phyloP scores from a whole-genome alignment of 306 rosid species.

The Urtica urens region DNA sequence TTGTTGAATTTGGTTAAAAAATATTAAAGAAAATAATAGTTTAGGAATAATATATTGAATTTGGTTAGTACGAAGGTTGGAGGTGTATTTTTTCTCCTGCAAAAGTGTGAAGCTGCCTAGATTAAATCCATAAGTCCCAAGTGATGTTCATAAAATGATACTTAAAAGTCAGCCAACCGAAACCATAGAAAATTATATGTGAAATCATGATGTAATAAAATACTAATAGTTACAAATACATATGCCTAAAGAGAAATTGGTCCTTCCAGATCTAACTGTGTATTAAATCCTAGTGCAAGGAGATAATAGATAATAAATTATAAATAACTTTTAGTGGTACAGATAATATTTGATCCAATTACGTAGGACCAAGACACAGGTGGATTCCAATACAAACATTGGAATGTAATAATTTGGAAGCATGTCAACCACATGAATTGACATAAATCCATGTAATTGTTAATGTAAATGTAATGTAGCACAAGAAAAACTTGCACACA shows the following conservation, averaged over 20 bases:
- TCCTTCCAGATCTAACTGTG: not conserved
- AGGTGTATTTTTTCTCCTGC: too few species aligned
- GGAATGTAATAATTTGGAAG: not conserved
- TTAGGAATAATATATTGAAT: too few species aligned
- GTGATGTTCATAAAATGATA: too few species aligned
- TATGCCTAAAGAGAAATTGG: not conserved
- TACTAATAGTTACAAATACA: not conserved
- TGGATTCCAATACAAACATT: constrained; percentile 5
- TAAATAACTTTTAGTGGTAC: not conserved
- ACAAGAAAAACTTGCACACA: not conserved
- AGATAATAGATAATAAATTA: too few species aligned
- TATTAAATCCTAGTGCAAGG: not conserved
- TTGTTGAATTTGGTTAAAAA: too few species aligned
- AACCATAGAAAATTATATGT: not conserved
- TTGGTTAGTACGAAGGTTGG: too few species aligned
- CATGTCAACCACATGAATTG: constrained; percentile 6
- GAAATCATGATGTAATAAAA: not conserved
- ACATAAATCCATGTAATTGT: constrained; percentile 10
- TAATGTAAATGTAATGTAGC: not conserved
- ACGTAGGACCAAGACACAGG: constrained; percentile 7
- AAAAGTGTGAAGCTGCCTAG: not conserved
- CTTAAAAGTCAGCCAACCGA: too few species aligned
- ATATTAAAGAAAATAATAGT: too few species aligned
- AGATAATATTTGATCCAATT: not conserved
- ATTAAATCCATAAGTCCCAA: not conserved